Percentiles rank a stretch among this genome's conserved stretches.
Evolutionary conservation across 148 eudicot genomes (phyloP).

Genomic region (Arbutus unedo): DNA sequence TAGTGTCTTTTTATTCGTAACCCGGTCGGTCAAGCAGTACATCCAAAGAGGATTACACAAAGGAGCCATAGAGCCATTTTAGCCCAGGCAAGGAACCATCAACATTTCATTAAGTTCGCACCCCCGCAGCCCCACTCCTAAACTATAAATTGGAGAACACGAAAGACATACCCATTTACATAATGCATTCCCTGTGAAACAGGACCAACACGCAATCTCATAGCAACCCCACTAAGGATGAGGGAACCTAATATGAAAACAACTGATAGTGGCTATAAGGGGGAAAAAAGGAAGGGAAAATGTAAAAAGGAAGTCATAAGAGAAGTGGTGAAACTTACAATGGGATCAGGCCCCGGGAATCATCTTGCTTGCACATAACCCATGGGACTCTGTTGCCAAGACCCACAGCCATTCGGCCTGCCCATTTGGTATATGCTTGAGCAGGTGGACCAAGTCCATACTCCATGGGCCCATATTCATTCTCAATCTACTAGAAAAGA

Average conservation of each 20-base stretch:
- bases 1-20: too few species aligned
- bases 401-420: constrained; percentile 81
- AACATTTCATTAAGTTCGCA: neutral
- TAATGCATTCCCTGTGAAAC: neutral
- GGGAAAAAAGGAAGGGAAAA: too few species aligned
- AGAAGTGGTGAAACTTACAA: constrained; percentile 44
- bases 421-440: constrained; percentile 72
- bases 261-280: neutral
- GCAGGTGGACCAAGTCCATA: constrained; percentile 64
- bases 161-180: neutral
- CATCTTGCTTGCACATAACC: constrained; percentile 98
- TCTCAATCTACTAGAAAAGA: constrained; percentile 67
- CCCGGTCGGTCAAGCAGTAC: too few species aligned
- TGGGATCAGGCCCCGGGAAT: constrained; percentile 79
- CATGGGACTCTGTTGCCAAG: constrained; percentile 89
- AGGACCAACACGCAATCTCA: too few species aligned
- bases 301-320: too few species aligned
- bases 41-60: neutral
- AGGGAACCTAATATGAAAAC: constrained; percentile 17
- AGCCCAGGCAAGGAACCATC: neutral
- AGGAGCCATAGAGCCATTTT: neutral
- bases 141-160: neutral
- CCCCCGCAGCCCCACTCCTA: neutral
- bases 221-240: constrained; percentile 12
- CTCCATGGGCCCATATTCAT: constrained; percentile 90